Evolutionary conservation across 2,329 filamentous ascomycete species (phyloP), one percentile per base, ranked within the genome.

Genomic region (Tolypocladium tundrense): DNA sequence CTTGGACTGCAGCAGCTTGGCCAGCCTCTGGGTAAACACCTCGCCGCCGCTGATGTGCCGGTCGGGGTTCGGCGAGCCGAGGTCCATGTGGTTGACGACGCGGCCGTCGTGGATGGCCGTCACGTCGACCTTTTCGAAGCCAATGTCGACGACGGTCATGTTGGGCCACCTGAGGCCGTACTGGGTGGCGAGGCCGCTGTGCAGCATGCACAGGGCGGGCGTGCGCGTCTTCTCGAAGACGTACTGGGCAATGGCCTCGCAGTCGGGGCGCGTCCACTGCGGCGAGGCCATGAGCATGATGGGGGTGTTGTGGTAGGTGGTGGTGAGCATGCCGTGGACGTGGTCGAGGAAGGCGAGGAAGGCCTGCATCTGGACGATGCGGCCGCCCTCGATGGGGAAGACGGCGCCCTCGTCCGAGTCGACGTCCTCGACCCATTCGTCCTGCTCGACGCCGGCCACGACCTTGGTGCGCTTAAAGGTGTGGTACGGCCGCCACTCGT

Each of bases 151-250:
- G 24, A 99, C 84, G 0, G 91, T 94, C 67, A 94, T 87, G 65
- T 84, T 91, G 39, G 86, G 81, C 77, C 79, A 81, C 70, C 83
- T 84, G 37, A 91, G 81, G 13, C 91, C 92, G 68, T 95, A 97
- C 58, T 94, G 87, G 1, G 91, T 88, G 33, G 94, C 92, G 53
- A 95, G 76, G 3, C 90, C 92, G 65, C 91, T 88, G 73, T 97
- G 90, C 77, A 99, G 88, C 61, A 97, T 81, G 65, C 88, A 92
- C 55, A 99, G 88, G 0, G 90, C 91, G 0, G 94, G 94, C 0
- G 91, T 94, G 76, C 93, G 94, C 69, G 96, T 96, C 74, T 94
- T 95, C 74, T 99, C 94, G 68, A 99, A 99, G 63, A 97, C 85
- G 77, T 96, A 99, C 62, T 94, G 90, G 16, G 92, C 89, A 63